Conservation (phyloP, 2,329 filamentous ascomycete species). For the Nemania diffusa region DNA sequence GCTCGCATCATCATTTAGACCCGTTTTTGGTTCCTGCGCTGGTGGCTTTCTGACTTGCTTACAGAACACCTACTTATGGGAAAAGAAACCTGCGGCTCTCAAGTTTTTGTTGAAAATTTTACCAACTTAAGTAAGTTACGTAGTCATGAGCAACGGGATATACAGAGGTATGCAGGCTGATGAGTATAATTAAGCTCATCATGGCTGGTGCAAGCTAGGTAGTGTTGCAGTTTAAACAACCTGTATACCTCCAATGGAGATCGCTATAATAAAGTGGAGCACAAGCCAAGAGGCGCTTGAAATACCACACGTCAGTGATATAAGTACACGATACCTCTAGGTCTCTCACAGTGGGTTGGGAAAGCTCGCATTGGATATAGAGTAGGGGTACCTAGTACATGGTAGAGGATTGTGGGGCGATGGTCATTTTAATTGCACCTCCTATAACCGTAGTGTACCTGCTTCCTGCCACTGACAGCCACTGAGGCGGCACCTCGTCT, state of each 20-base stretch:
- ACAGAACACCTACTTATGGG: not conserved
- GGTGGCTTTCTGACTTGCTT: conserved; percentile 9
- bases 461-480: conserved; percentile 7
- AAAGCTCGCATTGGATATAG: too few relatives aligned
- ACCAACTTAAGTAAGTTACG: not conserved
- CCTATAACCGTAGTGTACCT: conserved; percentile 14
- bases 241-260: not conserved
- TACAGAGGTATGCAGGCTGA: not conserved
- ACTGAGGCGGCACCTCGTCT: not conserved
- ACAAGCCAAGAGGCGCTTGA: not conserved
- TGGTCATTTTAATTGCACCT: conserved; percentile 30
- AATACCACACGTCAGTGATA: not conserved
- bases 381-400: conserved; percentile 21
- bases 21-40: conserved; percentile 17
- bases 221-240: not conserved
- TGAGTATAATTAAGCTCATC: not conserved
- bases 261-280: not conserved
- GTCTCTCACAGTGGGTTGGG: not conserved
- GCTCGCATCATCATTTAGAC: conserved; percentile 17
- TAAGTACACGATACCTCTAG: not conserved
- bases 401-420: not conserved
- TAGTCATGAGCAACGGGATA: conserved; percentile 8
- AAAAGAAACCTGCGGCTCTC: not conserved
- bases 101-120: not conserved
- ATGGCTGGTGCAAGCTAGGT: not conserved